phyloP scores from a whole-genome alignment of 2,329 filamentous ascomycete genomes.

The Leptoxyphium fumago region DNA sequence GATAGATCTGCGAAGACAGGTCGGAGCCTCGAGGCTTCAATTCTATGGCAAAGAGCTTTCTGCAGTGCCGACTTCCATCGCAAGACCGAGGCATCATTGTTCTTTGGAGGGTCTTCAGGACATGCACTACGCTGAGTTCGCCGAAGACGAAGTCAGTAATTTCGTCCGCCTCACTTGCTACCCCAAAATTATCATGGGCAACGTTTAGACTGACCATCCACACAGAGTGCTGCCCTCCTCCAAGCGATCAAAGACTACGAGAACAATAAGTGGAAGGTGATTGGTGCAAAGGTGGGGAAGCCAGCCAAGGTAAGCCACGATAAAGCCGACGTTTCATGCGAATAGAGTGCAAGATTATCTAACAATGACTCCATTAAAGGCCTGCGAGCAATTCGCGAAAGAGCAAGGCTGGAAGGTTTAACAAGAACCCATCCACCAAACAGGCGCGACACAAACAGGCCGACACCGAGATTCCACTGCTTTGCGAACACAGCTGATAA shows the following conservation, averaged over 20 bases:
- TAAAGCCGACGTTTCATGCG: too few species aligned
- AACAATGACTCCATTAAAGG: slow-evolving; percentile 32
- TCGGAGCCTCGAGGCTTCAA: neutral
- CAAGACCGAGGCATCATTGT: neutral
- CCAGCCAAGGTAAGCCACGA: slow-evolving; percentile 63
- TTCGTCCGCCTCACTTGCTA: slow-evolving; percentile 23
- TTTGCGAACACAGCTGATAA: too few species aligned
- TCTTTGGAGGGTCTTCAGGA: slow-evolving; percentile 41
- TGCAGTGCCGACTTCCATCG: neutral
- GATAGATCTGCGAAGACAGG: neutral
- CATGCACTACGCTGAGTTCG: slow-evolving; percentile 99
- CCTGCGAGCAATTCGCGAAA: slow-evolving; percentile 86
- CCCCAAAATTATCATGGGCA: slow-evolving; percentile 2
- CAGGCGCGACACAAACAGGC: too few species aligned
- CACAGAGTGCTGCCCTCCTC: slow-evolving; percentile 61
- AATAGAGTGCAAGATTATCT: neutral
- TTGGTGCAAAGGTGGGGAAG: slow-evolving; percentile 92
- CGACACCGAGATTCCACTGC: too few species aligned
- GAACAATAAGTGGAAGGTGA: slow-evolving; percentile 95
- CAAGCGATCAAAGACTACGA: slow-evolving; percentile 98
- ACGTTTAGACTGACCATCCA: slow-evolving; percentile 10
- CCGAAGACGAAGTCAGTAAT: slow-evolving; percentile 74
- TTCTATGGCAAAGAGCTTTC: neutral
- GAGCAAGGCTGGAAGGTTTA: slow-evolving; percentile 46
- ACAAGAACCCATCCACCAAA: neutral